Evolutionary conservation across 179 eudicot species (phyloP), one percentile per base, ranked within the genome.

Genomic region (Beta corolliflora): DNA sequence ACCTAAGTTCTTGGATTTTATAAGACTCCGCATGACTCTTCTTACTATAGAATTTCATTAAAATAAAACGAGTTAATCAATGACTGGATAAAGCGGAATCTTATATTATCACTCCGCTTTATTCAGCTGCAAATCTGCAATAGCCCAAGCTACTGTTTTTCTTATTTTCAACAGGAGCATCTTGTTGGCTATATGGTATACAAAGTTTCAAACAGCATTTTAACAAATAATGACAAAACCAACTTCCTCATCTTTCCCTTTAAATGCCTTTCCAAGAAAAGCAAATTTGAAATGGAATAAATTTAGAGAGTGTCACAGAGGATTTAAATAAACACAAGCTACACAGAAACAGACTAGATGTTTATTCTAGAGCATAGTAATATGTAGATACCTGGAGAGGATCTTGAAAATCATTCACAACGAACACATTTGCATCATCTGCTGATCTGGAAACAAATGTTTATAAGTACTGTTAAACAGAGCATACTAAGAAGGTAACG

Each of bases 361-460:
- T 71, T 56, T 75, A 25, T 56, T 75, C 50, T 29, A 41, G 5
- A 68, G 55, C 54, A 72, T 46, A 75, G 29, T 13, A 59, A 21
- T 29, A 67, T 29, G 36, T 5, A 58, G 13, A 18, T 83, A 95
- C 98, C 99, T 95, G 98, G 64, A 95, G 92, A 79, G 92, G 98
- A 89, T 94, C 93, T 91, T 90, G 93, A 71, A 89, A 87, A 88
- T 94, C 93, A 84, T 95, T 95, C 80, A 95, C 97, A 87, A 95
- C 77, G 80, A 92, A 94, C 31, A 92, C 91, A 83, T 92, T 95
- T 79, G 95, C 93, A 88, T 95, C 99, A 74, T 94, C 99, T 71
- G 93, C 91, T 44, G 96, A 94, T 92, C 98, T 95, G 92, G 81
- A 83, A 81, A 81, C 23, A 80, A 73, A 69, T 55, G 15, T 59